Base-by-base conservation (phyloP, 1,284 basidiomycete genomes). In the Moniliella sp. region DNA sequence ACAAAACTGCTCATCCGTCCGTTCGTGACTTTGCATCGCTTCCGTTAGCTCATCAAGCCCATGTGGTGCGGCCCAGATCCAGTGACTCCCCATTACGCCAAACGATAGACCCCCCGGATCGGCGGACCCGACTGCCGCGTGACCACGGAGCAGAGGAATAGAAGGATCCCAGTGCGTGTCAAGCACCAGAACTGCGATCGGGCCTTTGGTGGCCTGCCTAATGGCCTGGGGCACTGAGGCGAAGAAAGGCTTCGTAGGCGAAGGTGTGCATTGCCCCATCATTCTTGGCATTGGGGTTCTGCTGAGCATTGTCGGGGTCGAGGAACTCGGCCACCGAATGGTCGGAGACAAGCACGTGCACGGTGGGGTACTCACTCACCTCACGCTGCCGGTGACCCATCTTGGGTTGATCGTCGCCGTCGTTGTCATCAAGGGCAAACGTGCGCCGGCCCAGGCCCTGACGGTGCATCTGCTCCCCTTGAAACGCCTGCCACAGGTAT, bases 401-500 rank as follows among this genome's bases (percentile, higher is more conserved):
- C 12, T 31, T 21, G n/a, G 8, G 11, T 11, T 27, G 4, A 3
- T 26, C 27, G 19, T 39, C 34, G 10, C 23, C 21, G 9, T 32
- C 11, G 8, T 28, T 25, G 26, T 48, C 46, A 19, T 48, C 44
- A 30, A 50, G 37, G 14, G 34, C 37, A 21, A 50, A 50, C 4
- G 38, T 27, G 2, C 47, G 30, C 1, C 43, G 39, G 12, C 39
- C 43, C 30, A 50, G 40, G 5, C 42, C 39, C 43, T 38, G 7
- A 10, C 47, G 34, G 7, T 39, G 35, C 45, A 50, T 47, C 27
- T 50, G 45, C 32, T 50, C 47, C 0, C 42, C 39, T n/a, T 46
- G 42, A 25, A 47, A 50, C 1, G 47, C 42, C 18, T 50, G 45
- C 45, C 45, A 47, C 5, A 42, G 33, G 23, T 49, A 49, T 0